Conservation (phyloP, 345 rosid species). For the Punica granatum region DNA sequence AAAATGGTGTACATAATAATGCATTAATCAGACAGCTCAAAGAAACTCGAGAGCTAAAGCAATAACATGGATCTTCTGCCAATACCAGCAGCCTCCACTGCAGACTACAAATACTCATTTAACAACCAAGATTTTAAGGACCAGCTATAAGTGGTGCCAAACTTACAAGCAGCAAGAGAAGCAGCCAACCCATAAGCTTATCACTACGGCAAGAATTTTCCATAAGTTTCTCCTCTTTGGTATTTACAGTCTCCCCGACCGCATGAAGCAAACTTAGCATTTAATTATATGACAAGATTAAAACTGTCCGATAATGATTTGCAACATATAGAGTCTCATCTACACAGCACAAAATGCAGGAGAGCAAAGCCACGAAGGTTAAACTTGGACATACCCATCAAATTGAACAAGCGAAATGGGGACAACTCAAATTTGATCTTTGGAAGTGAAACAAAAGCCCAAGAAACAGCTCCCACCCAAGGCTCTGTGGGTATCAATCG, state of each 20-base stretch:
- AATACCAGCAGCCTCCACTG: background rate
- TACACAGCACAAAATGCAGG: conserved; percentile 20
- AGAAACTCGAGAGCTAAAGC: background rate
- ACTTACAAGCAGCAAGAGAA: background rate
- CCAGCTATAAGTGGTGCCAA: background rate
- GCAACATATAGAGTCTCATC: background rate
- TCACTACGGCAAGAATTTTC: background rate
- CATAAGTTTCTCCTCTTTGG: background rate
- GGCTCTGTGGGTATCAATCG: conserved; percentile 85
- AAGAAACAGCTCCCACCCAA: conserved; percentile 89
- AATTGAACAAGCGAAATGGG: conserved; percentile 85
- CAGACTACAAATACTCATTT: background rate
- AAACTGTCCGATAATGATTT: background rate
- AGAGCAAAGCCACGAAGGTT: conserved; percentile 4
- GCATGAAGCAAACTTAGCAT: conserved; percentile 1
- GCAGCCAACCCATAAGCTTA: background rate
- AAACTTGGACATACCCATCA: conserved; percentile 63
- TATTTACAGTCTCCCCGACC: too few species aligned
- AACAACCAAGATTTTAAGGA: background rate
- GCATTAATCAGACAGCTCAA: background rate
- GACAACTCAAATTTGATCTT: conserved; percentile 90
- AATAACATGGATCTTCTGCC: background rate
- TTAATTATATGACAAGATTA: background rate
- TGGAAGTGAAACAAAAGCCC: conserved; percentile 98
- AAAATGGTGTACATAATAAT: background rate